phyloP scores from a whole-genome alignment of 2,329 filamentous ascomycete genomes.

The Fusarium tricinctum region DNA sequence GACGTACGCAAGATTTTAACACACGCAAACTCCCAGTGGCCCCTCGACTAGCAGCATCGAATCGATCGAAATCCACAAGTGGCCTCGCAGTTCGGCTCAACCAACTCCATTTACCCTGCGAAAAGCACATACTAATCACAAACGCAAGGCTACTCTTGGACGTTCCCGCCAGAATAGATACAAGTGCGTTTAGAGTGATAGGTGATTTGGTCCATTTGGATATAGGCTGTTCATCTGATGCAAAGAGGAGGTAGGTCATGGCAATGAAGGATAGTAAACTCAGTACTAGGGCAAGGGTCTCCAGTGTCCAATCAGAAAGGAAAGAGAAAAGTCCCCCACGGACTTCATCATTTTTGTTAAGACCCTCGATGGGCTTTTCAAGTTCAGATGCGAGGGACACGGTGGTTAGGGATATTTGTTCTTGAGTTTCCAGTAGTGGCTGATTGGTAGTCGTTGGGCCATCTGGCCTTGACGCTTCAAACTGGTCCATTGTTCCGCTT shows the following conservation, averaged over 20 bases:
- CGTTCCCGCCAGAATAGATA: constrained; percentile 26
- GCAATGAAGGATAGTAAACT: background rate
- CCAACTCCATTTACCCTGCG: constrained; percentile 41
- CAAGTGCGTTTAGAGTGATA: constrained; percentile 24
- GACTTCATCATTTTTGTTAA: no score
- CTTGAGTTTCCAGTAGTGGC: no score
- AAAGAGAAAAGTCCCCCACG: no score
- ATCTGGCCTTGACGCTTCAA: no score
- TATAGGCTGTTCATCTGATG: constrained; percentile 11
- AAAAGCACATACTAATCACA: constrained; percentile 27
- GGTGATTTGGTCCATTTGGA: constrained; percentile 20
- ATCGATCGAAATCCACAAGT: constrained; percentile 35
- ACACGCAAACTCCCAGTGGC: constrained; percentile 28
- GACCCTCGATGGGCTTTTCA: no score
- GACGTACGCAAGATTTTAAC: constrained; percentile 4
- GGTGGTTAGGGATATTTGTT: no score
- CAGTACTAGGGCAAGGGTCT: no score
- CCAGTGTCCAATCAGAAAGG: no score
- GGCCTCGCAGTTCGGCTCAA: background rate
- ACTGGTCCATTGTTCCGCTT: no score
- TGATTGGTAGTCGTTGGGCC: no score
- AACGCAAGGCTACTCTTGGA: constrained; percentile 11
- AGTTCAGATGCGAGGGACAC: no score
- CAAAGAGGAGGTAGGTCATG: background rate
- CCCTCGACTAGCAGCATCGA: constrained; percentile 35